These are phyloP conservation scores for Ascochyta lentis DNA, from an alignment of 2,329 filamentous ascomycete species.

Conservation along the genomic window DNA sequence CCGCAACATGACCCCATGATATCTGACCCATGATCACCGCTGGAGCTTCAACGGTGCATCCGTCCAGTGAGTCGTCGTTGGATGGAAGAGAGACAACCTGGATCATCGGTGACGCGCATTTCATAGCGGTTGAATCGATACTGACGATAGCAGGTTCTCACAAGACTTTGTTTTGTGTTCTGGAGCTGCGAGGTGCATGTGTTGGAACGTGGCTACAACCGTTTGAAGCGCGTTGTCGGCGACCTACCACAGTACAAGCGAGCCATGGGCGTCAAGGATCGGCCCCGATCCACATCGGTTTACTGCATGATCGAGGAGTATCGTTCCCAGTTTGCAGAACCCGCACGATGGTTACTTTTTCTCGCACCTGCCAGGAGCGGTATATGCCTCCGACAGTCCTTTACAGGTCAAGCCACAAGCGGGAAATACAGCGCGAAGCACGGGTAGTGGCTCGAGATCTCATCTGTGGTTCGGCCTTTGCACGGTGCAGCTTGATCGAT, in stretches of 20 bases:
- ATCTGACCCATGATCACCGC: background rate
- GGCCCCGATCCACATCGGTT: constrained; percentile 4
- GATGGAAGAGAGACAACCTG: background rate
- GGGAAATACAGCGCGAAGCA: background rate
- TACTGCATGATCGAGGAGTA: constrained; percentile 14
- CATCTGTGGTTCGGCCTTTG: background rate
- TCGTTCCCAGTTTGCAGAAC: background rate
- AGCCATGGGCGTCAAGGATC: constrained; percentile 6
- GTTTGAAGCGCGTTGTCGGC: constrained; percentile 13
- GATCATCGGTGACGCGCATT: background rate
- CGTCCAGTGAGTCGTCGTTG: background rate
- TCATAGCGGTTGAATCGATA: background rate
- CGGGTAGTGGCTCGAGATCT: constrained; percentile 7
- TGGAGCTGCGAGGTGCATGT: background rate
- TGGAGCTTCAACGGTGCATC: background rate
- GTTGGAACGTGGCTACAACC: constrained; percentile 1
- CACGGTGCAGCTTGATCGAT: constrained; percentile 9
- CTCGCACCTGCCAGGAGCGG: constrained; percentile 2
- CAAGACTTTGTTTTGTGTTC: constrained; percentile 10
- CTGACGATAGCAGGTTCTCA: background rate
- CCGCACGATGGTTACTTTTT: constrained; percentile 4
- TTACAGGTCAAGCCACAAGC: background rate
- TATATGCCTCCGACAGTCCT: background rate
- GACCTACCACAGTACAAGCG: constrained; percentile 7
- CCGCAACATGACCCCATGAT: background rate